Base-by-base conservation (phyloP, 345 rosid species). In the Citropsis articulata region DNA sequence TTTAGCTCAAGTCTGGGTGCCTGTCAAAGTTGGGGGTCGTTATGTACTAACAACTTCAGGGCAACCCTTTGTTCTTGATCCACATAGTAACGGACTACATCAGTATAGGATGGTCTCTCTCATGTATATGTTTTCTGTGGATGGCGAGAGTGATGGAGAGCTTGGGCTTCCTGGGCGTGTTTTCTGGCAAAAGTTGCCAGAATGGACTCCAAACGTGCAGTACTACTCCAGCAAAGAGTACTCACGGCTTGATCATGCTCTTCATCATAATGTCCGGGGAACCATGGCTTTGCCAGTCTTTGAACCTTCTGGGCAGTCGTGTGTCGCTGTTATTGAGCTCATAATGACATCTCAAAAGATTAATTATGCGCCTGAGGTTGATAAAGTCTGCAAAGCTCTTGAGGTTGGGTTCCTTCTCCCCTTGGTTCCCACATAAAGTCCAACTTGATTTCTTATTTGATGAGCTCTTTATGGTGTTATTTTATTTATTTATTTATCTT, bases 161-260 rank as follows among this genome's bases (percentile, higher is more conserved):
- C 91, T 89, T 2, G 99, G 99, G 45, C 96, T 95, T 77, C 99
- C 99, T 9, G 99, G 99, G 19, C 97, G 99, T 48, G 99, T 93
- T 87, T 95, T 92, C 88, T 77, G 73, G 83, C 89, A 86, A 53
- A 93, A 91, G 72, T 75, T 92, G 73, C 98, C 99, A 4, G 99
- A 95, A 60, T 95, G 99, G 99, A 93, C 94, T 12, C 99, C 99
- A 1, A 88, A 95, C 75, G 99, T 95, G 31, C 96, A 91, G 89
- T 95, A 91, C 72, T 95, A 93, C 86, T 89, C 98, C 0, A 87
- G 88, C 81, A 89, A 84, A 81, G 99, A 95, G 88, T 95, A 85
- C 81, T 87, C 87, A 0, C 82, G 99, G 76, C 99, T 88, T 81
- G 87, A 88, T 72, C 96, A 95, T 82, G 99, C 99, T 30, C 70